phyloP scores from a whole-genome alignment of 371 early-diverging fungal genomes.

The Rhizopus sp. region DNA sequence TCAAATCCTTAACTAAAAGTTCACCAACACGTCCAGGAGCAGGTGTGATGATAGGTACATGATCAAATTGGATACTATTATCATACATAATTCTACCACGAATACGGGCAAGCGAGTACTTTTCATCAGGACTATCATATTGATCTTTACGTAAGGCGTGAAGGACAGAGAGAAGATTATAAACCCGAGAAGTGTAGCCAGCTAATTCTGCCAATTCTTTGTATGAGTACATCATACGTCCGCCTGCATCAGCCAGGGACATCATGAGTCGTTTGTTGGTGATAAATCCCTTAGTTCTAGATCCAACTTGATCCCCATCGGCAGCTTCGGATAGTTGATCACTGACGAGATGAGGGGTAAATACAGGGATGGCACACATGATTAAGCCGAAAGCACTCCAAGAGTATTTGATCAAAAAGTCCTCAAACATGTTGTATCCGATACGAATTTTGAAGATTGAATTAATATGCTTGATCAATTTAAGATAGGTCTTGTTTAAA shows the following conservation, averaged over 20 bases:
- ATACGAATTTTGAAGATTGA: conserved; percentile 77
- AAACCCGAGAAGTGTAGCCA: conserved; percentile 84
- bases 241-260: conserved; percentile 88
- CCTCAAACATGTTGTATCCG: conserved; percentile 89
- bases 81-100: conserved; percentile 47
- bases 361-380: conserved; percentile 82
- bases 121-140: conserved; percentile 37
- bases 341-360: conserved; percentile 64
- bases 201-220: conserved; percentile 87
- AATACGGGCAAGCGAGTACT: conserved; percentile 53
- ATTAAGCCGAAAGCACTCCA: conserved; percentile 74
- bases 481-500: conserved; percentile 67
- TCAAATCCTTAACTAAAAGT: conserved; percentile 60
- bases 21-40: conserved; percentile 70
- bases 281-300: conserved; percentile 83
- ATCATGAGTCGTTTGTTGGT: conserved; percentile 88
- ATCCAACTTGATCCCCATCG: conserved; percentile 47
- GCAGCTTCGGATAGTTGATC: conserved; percentile 12
- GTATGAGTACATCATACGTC: conserved; percentile 89
- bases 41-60: conserved; percentile 72
- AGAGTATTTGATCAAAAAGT: conserved; percentile 84
- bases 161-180: conserved; percentile 71
- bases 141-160: conserved; percentile 58
- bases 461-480: conserved; percentile 80
- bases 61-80: conserved; percentile 59